These are phyloP conservation scores for Amesomyces nigricolor DNA, from an alignment of 2,329 filamentous ascomycete genomes.

Conservation along the genomic window DNA sequence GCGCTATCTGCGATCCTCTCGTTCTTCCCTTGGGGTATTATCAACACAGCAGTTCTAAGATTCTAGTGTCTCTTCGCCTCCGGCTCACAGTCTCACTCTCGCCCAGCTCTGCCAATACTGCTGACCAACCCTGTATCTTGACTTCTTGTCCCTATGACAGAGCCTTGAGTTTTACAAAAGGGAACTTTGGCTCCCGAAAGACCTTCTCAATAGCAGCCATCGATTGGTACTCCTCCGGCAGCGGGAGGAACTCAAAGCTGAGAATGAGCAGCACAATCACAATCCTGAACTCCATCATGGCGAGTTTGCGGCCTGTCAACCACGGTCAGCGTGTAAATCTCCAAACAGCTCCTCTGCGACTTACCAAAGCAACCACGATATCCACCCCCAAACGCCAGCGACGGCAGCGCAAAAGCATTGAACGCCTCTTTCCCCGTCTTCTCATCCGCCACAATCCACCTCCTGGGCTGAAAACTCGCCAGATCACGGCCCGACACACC, in stretches of 20 bases:
- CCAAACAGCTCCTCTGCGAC: neutral
- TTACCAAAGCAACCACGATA: conserved; percentile 34
- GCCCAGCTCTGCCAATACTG: no score
- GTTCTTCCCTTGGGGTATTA: no score
- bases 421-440: conserved; percentile 26
- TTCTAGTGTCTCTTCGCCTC: no score
- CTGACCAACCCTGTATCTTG: no score
- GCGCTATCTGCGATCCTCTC: no score
- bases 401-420: conserved; percentile 32
- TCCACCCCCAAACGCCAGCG: conserved; percentile 34
- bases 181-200: conserved; percentile 8
- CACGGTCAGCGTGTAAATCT: neutral
- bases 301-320: conserved; percentile 18
- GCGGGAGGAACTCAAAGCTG: conserved; percentile 23
- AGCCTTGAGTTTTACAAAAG: neutral
- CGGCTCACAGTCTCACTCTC: no score
- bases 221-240: conserved; percentile 13
- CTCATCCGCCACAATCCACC: conserved; percentile 33
- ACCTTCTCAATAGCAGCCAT: conserved; percentile 2
- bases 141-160: neutral
- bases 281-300: conserved; percentile 23
- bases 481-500: conserved; percentile 19
- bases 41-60: no score
- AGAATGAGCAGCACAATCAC: conserved; percentile 23
- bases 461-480: conserved; percentile 34